phyloP scores from a whole-genome alignment of 2,329 filamentous ascomycete genomes.

The Leptographium galeiforme region DNA sequence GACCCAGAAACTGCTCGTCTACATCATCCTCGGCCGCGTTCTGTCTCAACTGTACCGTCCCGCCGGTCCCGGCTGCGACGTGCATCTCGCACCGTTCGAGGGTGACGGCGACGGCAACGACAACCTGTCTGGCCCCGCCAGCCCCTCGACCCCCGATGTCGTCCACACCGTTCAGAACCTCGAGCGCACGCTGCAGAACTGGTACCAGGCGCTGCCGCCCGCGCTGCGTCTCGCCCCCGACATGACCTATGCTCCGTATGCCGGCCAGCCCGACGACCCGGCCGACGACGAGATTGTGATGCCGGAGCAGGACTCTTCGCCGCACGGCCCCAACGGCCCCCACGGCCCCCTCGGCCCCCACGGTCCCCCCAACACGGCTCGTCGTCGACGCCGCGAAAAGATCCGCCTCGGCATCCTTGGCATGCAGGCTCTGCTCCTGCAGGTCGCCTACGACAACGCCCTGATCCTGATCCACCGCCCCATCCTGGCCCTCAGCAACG shows the following conservation, averaged over 20 bases:
- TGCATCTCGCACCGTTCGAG: background rate
- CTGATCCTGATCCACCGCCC: background rate
- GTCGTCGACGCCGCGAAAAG: background rate
- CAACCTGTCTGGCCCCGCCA: background rate
- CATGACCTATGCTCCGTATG: background rate
- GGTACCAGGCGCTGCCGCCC: background rate
- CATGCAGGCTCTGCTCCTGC: background rate
- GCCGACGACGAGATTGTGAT: background rate
- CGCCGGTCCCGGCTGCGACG: background rate
- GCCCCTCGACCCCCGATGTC: no score
- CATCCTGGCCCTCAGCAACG: background rate
- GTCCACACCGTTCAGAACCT: background rate
- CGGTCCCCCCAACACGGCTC: no score
- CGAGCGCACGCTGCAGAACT: background rate
- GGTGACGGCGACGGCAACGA: no score
- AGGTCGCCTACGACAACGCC: background rate
- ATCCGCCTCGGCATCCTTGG: background rate
- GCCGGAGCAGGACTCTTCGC: background rate
- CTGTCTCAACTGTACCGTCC: background rate
- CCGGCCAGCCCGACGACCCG: background rate
- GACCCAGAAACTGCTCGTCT: background rate
- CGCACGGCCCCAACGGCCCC: background rate
- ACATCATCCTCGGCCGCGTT: background rate
- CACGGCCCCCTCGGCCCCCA: background rate
- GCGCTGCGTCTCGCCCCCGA: background rate